Evolutionary conservation across 768 basidiomycete species (phyloP), one percentile per base, ranked within the genome.

Genomic region (Galerina marginata): DNA sequence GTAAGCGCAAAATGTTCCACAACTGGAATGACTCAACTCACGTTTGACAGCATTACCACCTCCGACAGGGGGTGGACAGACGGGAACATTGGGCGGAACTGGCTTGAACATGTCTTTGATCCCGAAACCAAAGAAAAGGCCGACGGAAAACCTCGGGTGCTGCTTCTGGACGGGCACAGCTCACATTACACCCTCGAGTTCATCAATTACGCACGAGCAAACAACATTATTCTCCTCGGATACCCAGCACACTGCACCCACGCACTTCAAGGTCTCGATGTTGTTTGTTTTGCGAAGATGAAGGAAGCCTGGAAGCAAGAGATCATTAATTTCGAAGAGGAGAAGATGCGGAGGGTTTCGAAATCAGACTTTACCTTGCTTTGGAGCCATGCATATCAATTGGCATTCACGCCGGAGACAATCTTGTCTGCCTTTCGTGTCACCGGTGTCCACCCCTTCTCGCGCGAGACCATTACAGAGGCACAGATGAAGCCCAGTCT

Each of bases 201-300:
- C 54, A 66, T 82, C 16, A 46, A 73, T 3, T 77, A 69, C 63
- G 70, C 72, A 0, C 2, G 33, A 1, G 65, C 62, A 25, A 64
- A 76, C 63, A 77, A 79, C 52, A 80, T 82, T 46, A 53, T 63
- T 9, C 49, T 81, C 25, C 61, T 81, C 3, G 73, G 68, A 1
- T 79, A 79, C 58, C 80, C 74, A 61, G 65, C 72, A 4, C 77
- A 79, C 52, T 77, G 75, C 55, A 79, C 74, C 0, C 75, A 80
- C 64, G 70, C 69, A 0, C 64, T 78, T 2, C 79, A 81, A 56
- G 77, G 78, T 11, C 74, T 81, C 26, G 75, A 81, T 62, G 77
- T 80, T 12, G 75, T 76, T 4, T 76, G 74, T 58, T 81, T 81
- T 63, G 72, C 69, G 20, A 64, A 56, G 54, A 70, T 81, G 71